Base-by-base conservation (phyloP, 192 early-diverging fungal species). In the Backusella circina region DNA sequence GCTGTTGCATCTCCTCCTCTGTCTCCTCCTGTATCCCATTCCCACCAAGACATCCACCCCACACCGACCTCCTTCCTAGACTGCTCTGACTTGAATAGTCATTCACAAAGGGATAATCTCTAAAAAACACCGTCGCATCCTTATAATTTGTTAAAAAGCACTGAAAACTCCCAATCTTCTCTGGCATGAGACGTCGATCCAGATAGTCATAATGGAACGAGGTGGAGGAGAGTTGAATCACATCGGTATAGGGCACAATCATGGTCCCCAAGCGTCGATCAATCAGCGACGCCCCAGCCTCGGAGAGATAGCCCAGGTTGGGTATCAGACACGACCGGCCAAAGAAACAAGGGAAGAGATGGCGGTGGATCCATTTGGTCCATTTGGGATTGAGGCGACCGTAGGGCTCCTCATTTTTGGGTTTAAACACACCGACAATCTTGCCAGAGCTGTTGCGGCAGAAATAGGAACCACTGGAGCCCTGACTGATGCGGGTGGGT, bases 391-490 rank as follows among this genome's bases (percentile, higher is more conserved):
- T 93, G 33, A 91, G 72, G 3, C 84, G 81, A 8, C 91, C 88
- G 68, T 91, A 92, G 6, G 88, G 89, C 61, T 91, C 90, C 79
- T 86, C 94, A 78, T 89, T 93, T 84, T 89, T 93, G 72, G 87
- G 96, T 75, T 97, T 97, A 80, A 96, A 97, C 0, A 97, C 95
- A 5, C 93, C 95, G 4, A 97, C 91, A 71, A 93, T 93, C 66
- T 89, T 88, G 15, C 90, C 89, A 1, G 88, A 80, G n/a, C 80
- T 72, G 78, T 96, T 90, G 30, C 88, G 82, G 81, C 93, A 95
- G 81, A 97, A 97, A 72, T 97, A 97, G 1, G 92, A 93, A n/a
- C 96, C 95, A 12, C 93, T 94, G 2, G 94, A 95, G 8, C 96
- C 96, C 65, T 90, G 89, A 3, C 79, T 80, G 39, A 91, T 93